A percentile compares a stretch with the other conserved stretches of the same genome.
These are phyloP conservation scores for Leptographium galeiforme DNA, from an alignment of 2,329 filamentous ascomycete genomes.

Conservation along the genomic window DNA sequence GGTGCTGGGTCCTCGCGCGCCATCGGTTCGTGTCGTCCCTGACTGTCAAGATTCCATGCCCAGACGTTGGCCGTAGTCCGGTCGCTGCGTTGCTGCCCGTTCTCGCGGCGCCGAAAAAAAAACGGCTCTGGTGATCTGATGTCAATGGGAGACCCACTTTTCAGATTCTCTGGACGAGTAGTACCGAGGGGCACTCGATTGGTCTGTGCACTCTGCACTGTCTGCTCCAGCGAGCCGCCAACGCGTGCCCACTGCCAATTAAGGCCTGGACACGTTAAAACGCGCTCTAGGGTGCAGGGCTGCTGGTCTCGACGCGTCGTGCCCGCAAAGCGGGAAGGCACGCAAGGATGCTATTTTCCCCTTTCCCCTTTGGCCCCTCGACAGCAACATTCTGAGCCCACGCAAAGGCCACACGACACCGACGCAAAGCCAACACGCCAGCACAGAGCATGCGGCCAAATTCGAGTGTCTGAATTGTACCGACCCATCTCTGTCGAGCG, in stretches of 20 bases:
- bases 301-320: conserved; percentile 6
- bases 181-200: neutral
- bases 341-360: neutral
- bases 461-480: neutral
- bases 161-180: neutral
- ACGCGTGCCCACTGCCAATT: conserved; percentile 1
- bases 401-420: neutral
- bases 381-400: neutral
- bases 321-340: conserved; percentile 5
- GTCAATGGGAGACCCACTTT: neutral
- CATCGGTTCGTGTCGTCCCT: neutral
- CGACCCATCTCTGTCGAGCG: neutral
- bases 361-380: neutral
- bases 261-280: conserved; percentile 4
- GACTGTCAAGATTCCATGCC: neutral
- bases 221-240: neutral
- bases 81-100: neutral
- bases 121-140: neutral
- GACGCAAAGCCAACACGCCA: no score
- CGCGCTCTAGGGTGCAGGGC: conserved; percentile 2
- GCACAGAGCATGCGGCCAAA: no score
- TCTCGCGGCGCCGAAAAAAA: neutral
- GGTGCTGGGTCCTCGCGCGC: neutral
- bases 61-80: neutral
- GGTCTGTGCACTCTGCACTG: neutral